A percentile compares a stretch with the other conserved stretches of the same genome.
Evolutionary conservation across 2,329 filamentous ascomycete genomes (phyloP).

Genomic region (Colletotrichum karsti): DNA sequence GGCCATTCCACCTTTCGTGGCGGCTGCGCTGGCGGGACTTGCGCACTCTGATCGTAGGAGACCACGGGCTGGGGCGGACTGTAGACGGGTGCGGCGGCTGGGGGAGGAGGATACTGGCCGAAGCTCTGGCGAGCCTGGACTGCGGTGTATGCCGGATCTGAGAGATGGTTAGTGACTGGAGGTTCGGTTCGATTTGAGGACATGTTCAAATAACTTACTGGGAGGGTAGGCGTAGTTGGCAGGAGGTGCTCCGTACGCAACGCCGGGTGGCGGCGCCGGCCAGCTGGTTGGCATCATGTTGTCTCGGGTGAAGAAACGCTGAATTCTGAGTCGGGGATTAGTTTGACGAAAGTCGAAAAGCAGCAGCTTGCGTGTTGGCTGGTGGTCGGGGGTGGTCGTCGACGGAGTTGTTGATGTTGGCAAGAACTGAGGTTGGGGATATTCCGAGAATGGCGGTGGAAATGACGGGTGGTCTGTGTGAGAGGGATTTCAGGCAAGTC

Average conservation of each 20-base stretch:
- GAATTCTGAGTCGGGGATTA: constrained; percentile 22
- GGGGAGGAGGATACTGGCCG: constrained; percentile 52
- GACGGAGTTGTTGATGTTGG: background rate
- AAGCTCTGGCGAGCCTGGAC: constrained; percentile 71
- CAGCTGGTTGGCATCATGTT: constrained; percentile 42
- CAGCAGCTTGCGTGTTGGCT: background rate
- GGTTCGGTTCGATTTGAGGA: background rate
- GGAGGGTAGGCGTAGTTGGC: constrained; percentile 47
- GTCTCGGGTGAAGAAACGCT: background rate
- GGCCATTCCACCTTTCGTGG: constrained; percentile 80
- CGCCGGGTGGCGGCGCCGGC: constrained; percentile 46
- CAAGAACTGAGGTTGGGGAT: constrained; percentile 11
- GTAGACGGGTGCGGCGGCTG: constrained; percentile 24
- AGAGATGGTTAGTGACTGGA: constrained; percentile 12
- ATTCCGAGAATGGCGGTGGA: constrained; percentile 14
- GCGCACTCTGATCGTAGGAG: constrained; percentile 19
- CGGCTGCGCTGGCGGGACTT: constrained; percentile 35
- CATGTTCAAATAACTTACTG: constrained; percentile 41
- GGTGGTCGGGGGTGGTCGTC: background rate
- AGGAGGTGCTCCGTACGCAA: constrained; percentile 43
- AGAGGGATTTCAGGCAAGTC: constrained; percentile 20
- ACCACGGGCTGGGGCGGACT: constrained; percentile 33
- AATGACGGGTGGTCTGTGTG: constrained; percentile 22
- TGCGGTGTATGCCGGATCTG: constrained; percentile 65
- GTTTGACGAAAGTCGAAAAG: background rate